Percentiles rank a stretch among this genome's conserved stretches.
Conservation (phyloP, 805 yeast genomes). For the Scheffersomyces lignosus region DNA sequence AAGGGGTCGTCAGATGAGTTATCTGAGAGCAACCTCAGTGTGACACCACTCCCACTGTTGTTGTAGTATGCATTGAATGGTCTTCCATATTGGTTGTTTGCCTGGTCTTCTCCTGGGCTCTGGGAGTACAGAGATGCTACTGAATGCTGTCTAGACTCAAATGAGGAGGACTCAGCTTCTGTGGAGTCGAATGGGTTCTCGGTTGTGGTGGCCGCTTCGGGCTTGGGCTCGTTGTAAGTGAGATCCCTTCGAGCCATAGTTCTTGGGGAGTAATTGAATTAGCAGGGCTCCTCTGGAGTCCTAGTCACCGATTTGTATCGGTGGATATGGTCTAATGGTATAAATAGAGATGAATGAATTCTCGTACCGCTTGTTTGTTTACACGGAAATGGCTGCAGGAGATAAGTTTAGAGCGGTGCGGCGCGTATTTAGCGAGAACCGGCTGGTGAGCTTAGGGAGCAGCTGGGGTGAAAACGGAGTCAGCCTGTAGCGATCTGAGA, state of each 20-base stretch:
- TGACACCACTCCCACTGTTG: constrained; percentile 39
- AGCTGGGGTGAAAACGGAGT: too few relatives aligned
- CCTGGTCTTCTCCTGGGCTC: background rate
- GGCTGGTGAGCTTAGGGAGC: too few relatives aligned
- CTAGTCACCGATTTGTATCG: too few relatives aligned
- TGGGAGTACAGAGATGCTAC: background rate
- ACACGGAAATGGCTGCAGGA: too few relatives aligned
- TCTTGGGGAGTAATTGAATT: background rate
- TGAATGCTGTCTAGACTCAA: background rate
- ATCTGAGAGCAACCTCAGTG: constrained; percentile 33
- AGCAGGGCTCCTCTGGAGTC: too few relatives aligned
- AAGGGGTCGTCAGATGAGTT: constrained; percentile 11
- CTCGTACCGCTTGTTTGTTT: too few relatives aligned
- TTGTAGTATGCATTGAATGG: constrained; percentile 46
- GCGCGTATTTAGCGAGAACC: too few relatives aligned
- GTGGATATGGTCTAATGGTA: too few relatives aligned
- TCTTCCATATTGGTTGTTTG: constrained; percentile 25
- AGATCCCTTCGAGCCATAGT: background rate
- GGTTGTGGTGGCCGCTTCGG: background rate
- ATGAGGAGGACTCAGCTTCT: background rate
- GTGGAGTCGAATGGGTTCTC: background rate
- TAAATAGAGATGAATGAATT: too few relatives aligned
- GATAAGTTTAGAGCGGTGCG: too few relatives aligned
- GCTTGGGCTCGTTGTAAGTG: background rate
- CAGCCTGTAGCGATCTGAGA: too few relatives aligned